Evolutionary conservation across 2,329 filamentous ascomycete species (phyloP), one percentile per base, ranked within the genome.

Genomic region (Hypoxylon rubiginosum): DNA sequence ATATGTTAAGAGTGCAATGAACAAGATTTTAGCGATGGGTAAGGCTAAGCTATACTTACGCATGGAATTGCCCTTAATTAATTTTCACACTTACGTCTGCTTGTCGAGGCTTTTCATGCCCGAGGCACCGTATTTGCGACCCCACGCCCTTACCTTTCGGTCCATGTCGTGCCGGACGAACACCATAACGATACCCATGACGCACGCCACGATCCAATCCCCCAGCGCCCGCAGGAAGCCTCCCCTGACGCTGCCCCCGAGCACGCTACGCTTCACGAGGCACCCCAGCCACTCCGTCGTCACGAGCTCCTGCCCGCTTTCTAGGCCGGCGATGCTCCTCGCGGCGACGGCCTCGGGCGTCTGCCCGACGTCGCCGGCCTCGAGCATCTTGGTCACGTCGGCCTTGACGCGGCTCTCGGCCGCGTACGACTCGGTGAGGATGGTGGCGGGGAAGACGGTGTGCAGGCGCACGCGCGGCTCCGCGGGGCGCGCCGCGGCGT

Each of bases 401-500:
- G 67, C 9, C 52, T 74, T 73, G 53, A 71, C 59, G 0, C 7
- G 50, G 24, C 72, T 73, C 55, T 73, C 72, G n/a, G 54, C 19
- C 10, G 69, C 59, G 24, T 26, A 45, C 17, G 30, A n/a, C 26
- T 62, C 51, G 51, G 24, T 36, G 1, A 24, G 24, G 8, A 92
- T 92, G 0, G 86, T 89, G 64, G 86, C 89, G 0, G 91, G 91
- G 68, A 88, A 88, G 9, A 92, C 81, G 39, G 86, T 85, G 68
- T 91, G 89, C n/a, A 92, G 83, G 62, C 86, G 84, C 49, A 92
- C 69, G 0, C 58, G 65, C 0, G 77, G 77, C 21, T 71, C 54
- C 4, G 49, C 45, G 0, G 77, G 77, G 26, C 75, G 56, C 1
- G 76, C 73, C 1, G 72, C 73, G 1, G 73, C 73, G 51, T 80